Percentiles rank a stretch among this genome's conserved stretches.
These are phyloP conservation scores for Puccinia novopanici DNA, from an alignment of 1,284 basidiomycete species.

Conservation along the genomic window DNA sequence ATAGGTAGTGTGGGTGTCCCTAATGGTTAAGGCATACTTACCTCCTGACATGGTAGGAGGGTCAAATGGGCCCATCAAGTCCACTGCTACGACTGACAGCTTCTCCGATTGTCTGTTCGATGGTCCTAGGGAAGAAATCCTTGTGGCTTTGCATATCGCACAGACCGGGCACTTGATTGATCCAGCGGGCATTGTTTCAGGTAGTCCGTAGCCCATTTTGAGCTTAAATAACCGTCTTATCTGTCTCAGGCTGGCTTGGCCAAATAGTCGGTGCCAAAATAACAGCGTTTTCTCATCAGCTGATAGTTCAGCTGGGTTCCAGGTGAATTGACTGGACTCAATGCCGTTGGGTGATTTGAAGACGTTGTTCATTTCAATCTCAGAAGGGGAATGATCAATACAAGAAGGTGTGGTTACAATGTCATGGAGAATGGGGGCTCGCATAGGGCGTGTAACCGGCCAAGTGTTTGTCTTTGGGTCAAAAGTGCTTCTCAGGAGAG, in stretches of 20 bases:
- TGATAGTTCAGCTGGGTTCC: background rate
- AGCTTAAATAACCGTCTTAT: background rate
- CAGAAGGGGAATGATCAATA: background rate
- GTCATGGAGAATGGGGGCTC: background rate
- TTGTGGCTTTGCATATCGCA: too few relatives aligned
- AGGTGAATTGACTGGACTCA: too few relatives aligned
- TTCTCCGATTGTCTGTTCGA: background rate
- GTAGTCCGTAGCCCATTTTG: background rate
- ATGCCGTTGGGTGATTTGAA: too few relatives aligned
- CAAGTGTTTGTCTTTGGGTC: background rate
- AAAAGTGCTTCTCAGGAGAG: background rate
- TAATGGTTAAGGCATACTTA: background rate
- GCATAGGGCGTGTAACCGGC: background rate
- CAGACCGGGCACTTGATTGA: too few relatives aligned
- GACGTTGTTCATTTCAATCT: background rate
- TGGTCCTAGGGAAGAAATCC: too few relatives aligned
- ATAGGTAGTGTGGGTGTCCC: background rate
- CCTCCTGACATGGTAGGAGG: background rate
- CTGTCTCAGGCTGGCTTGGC: background rate
- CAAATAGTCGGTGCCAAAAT: background rate
- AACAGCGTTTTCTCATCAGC: background rate
- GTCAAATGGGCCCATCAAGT: background rate
- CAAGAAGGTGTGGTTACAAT: background rate
- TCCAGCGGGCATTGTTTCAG: background rate
- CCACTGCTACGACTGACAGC: background rate